phyloP scores from a whole-genome alignment of 2,329 filamentous ascomycete species.

The Aureobasidium sp. region DNA sequence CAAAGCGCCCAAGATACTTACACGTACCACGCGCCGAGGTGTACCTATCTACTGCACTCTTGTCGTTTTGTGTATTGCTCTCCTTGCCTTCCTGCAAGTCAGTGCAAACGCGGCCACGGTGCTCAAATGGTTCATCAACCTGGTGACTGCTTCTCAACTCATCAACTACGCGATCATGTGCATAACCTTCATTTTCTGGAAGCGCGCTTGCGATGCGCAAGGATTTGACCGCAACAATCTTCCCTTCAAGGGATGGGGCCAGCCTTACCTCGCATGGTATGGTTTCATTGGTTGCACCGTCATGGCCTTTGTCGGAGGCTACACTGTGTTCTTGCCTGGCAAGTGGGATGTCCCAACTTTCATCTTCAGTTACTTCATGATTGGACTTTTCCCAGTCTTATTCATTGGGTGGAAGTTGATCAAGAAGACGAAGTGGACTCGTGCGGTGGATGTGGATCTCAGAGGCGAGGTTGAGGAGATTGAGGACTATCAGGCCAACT shows the following conservation, averaged over 20 bases:
- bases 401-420: constrained; percentile 65
- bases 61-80: constrained; percentile 56
- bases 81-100: constrained; percentile 69
- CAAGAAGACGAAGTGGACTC: constrained; percentile 52
- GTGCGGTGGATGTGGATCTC: constrained; percentile 54
- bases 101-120: constrained; percentile 58
- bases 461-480: constrained; percentile 55
- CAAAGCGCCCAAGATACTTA: constrained; percentile 54
- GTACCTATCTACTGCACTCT: constrained; percentile 68
- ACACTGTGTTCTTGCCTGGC: constrained; percentile 67
- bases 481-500: constrained; percentile 58
- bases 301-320: constrained; percentile 70
- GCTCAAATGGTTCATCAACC: constrained; percentile 62
- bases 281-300: constrained; percentile 54
- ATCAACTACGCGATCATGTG: constrained; percentile 65
- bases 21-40: constrained; percentile 52
- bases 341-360: constrained; percentile 54
- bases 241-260: constrained; percentile 60
- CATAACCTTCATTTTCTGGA: constrained; percentile 63
- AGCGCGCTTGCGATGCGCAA: constrained; percentile 60
- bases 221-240: constrained; percentile 58
- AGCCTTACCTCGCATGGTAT: constrained; percentile 65
- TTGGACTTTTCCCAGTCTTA: constrained; percentile 60
- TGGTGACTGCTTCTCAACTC: constrained; percentile 65
- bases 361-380: constrained; percentile 53